Percentiles rank a stretch among this genome's conserved stretches.
These are phyloP conservation scores for Clavispora santaluciae DNA, from an alignment of 805 yeast genomes.

Conservation along the genomic window DNA sequence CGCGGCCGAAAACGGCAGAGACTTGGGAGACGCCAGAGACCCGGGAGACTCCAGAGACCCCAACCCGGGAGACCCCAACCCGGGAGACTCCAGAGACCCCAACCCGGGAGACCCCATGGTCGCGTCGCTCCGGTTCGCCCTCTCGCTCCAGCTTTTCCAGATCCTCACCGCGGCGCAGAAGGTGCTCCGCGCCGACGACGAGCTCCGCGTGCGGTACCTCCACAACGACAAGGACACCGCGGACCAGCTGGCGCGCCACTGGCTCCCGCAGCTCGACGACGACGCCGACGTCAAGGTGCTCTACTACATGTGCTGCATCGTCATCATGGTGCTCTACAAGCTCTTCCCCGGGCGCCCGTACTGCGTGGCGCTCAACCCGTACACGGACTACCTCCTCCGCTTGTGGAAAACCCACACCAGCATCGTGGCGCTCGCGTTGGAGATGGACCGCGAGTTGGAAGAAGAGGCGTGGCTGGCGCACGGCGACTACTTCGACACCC, in stretches of 20 bases:
- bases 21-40: no score
- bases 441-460: constrained; percentile 39
- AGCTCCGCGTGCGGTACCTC: constrained; percentile 33
- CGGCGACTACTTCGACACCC: constrained; percentile 23
- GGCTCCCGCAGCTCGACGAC: constrained; percentile 24
- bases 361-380: constrained; percentile 55
- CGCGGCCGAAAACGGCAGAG: no score
- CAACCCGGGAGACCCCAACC: no score
- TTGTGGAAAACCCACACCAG: constrained; percentile 66
- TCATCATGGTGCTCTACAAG: constrained; percentile 29
- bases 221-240: constrained; percentile 34
- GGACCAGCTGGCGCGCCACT: constrained; percentile 17
- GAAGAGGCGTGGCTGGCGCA: constrained; percentile 23
- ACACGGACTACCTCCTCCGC: constrained; percentile 49
- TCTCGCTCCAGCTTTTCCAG: constrained; percentile 30
- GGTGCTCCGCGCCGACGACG: constrained; percentile 40
- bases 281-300: constrained; percentile 22
- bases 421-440: constrained; percentile 55
- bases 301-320: constrained; percentile 29
- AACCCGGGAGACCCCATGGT: constrained; percentile 10
- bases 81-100: not conserved
- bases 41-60: not conserved
- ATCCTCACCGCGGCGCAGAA: constrained; percentile 35
- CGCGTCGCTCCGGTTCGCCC: constrained; percentile 29
- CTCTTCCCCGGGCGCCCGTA: constrained; percentile 24